phyloP scores from a whole-genome alignment of 139 green algal species.

The Chlamydomonas sp. region DNA sequence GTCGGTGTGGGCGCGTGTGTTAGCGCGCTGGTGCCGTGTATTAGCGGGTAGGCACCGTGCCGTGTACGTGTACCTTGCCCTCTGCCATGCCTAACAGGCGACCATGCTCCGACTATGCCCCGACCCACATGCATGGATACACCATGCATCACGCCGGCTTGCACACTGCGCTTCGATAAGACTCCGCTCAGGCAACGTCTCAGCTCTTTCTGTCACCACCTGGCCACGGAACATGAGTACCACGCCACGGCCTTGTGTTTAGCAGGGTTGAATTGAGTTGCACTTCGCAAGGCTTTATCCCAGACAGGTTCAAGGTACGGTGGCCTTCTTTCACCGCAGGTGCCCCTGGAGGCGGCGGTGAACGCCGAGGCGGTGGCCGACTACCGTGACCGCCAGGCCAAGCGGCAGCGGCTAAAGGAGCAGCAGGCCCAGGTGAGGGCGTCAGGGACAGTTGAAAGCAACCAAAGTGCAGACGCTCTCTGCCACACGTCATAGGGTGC shows the following conservation, averaged over 20 bases:
- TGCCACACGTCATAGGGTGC: too few relatives aligned
- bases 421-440: conserved; percentile 44
- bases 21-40: background rate
- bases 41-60: background rate
- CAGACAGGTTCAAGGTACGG: background rate
- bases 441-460: too few relatives aligned
- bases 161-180: too few relatives aligned
- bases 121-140: too few relatives aligned
- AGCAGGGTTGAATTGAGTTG: conserved; percentile 37
- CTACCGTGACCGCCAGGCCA: conserved; percentile 79
- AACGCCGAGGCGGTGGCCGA: conserved; percentile 82
- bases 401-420: conserved; percentile 77
- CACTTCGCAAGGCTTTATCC: conserved; percentile 10
- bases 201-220: too few relatives aligned
- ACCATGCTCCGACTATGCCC: too few relatives aligned
- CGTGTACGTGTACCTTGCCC: conserved; percentile 48
- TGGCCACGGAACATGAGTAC: too few relatives aligned
- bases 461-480: too few relatives aligned
- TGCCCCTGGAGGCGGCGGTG: conserved; percentile 89
- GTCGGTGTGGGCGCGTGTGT: background rate
- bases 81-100: conserved; percentile 1
- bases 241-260: too few relatives aligned
- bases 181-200: too few relatives aligned
- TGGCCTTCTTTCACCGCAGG: conserved; percentile 69
- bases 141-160: too few relatives aligned